Percentiles rank a stretch among this genome's conserved stretches.
Evolutionary conservation across 768 basidiomycete genomes (phyloP).

Genomic region (Hemileccinum rubropunctum): DNA sequence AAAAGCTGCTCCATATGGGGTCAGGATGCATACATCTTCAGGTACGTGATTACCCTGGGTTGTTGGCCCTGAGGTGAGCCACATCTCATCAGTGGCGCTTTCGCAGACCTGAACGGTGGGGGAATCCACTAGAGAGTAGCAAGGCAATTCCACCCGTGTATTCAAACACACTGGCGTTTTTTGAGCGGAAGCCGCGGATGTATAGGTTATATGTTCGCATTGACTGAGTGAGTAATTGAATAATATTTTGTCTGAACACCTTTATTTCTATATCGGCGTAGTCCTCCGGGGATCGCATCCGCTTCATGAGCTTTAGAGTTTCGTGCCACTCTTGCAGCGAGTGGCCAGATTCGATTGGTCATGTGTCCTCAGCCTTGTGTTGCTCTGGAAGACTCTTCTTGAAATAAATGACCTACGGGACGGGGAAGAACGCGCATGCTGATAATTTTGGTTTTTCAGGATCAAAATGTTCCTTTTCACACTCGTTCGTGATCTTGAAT

Average conservation of each 20-base stretch:
- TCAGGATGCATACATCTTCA: conserved; percentile 59
- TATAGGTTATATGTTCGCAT: conserved; percentile 60
- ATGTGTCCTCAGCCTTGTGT: conserved; percentile 2
- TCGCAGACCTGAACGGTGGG: conserved; percentile 54
- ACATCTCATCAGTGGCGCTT: conserved; percentile 20
- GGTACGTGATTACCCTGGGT: conserved; percentile 35
- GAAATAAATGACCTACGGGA: background rate
- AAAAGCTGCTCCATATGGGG: conserved; percentile 58
- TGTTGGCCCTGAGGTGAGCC: conserved; percentile 19
- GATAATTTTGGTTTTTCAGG: conserved; percentile 36
- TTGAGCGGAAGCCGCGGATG: conserved; percentile 58
- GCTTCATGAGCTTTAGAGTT: conserved; percentile 20
- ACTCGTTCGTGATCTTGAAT: conserved; percentile 55
- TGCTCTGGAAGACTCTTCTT: background rate
- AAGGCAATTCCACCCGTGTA: conserved; percentile 50
- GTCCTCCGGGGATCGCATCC: conserved; percentile 7
- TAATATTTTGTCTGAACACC: background rate
- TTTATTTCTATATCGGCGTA: conserved; percentile 8
- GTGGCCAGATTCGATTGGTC: conserved; percentile 7
- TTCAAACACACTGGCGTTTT: conserved; percentile 53
- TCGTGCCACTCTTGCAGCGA: conserved; percentile 5
- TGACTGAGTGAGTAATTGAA: conserved; percentile 49
- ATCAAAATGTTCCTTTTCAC: conserved; percentile 63
- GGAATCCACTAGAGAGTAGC: conserved; percentile 35
- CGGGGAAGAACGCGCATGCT: conserved; percentile 1